Conservation (phyloP, 2,329 filamentous ascomycete genomes). For the Mariannaea elegans region DNA sequence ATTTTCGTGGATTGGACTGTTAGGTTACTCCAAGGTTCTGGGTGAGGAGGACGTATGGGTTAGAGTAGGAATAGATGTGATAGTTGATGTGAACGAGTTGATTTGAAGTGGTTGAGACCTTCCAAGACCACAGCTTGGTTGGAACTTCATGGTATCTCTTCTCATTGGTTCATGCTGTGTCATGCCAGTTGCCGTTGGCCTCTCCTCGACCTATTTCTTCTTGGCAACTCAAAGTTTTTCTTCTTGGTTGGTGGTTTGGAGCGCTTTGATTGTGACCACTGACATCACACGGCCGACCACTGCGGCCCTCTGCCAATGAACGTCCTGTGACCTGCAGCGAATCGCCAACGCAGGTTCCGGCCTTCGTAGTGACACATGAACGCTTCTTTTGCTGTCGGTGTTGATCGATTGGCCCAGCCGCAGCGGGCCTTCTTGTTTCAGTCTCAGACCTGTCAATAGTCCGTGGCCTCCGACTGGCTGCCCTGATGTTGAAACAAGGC, state of each 20-base stretch:
- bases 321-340: background rate
- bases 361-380: background rate
- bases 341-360: background rate
- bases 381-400: background rate
- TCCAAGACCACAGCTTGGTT: background rate
- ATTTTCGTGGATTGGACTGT: background rate
- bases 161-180: conserved; percentile 13
- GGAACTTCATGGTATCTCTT: background rate
- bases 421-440: conserved; percentile 17
- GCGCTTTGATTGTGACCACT: background rate
- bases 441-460: conserved; percentile 30
- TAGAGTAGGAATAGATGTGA: background rate
- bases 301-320: background rate
- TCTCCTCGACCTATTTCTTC: background rate
- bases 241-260: background rate
- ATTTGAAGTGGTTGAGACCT: background rate
- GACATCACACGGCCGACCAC: background rate
- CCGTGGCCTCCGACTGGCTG: conserved; percentile 28
- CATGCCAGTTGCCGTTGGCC: background rate
- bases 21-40: background rate
- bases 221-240: background rate
- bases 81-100: background rate
- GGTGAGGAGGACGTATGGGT: background rate
- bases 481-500: conserved; percentile 41
- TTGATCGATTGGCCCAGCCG: conserved; percentile 14